Conservation (phyloP, 2,329 filamentous ascomycete species). For the Sclerotinia subarctica region DNA sequence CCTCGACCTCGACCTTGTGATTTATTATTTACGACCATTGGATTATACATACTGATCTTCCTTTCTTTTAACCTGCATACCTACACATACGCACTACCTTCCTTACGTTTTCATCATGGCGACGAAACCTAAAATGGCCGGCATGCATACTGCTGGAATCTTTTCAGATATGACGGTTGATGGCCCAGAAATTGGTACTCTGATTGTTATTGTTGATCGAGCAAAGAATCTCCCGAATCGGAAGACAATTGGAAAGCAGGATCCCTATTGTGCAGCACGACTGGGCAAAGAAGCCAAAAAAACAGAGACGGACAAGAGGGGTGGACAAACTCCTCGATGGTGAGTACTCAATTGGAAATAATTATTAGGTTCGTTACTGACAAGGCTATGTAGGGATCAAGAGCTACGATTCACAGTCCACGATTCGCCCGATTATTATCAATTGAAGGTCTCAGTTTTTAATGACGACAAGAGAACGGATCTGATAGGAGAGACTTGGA, state of each 20-base stretch:
- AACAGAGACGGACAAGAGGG: constrained; percentile 88
- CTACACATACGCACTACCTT: not conserved
- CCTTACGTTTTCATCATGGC: constrained; percentile 43
- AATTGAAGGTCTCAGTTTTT: constrained; percentile 92
- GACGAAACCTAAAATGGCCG: constrained; percentile 55
- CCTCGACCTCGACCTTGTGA: constrained; percentile 8
- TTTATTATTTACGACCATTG: not conserved
- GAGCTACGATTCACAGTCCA: constrained; percentile 95
- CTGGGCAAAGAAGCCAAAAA: constrained; percentile 97
- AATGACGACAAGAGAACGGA: constrained; percentile 99
- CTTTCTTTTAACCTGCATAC: constrained; percentile 7
- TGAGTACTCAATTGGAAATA: constrained; percentile 45
- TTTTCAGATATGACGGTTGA: constrained; percentile 92
- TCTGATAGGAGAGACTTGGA: constrained; percentile 89
- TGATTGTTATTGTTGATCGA: constrained; percentile 88
- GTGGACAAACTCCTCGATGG: constrained; percentile 95
- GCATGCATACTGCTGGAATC: constrained; percentile 83
- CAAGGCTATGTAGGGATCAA: constrained; percentile 71
- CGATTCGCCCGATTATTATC: constrained; percentile 94
- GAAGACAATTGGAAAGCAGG: constrained; percentile 97
- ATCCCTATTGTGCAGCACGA: constrained; percentile 91
- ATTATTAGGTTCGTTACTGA: constrained; percentile 24
- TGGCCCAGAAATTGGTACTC: constrained; percentile 86
- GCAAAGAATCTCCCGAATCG: constrained; percentile 96
- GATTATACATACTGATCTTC: not conserved